Base-by-base conservation (phyloP, 345 rosid genomes). In the Pelargonium nanum region DNA sequence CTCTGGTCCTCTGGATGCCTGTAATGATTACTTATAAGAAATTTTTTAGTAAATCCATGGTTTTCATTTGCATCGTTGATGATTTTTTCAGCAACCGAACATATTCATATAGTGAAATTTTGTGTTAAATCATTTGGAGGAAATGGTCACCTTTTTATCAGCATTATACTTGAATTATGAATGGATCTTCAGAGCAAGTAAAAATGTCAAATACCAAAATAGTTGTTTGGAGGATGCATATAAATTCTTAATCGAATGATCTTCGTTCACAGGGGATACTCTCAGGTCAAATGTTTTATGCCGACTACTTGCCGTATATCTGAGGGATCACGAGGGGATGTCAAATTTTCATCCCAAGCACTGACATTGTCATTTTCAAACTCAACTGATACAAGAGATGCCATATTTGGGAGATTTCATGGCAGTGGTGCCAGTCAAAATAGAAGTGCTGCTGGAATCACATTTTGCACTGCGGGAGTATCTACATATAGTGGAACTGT, bases 381-480 rank as follows among this genome's bases (percentile, higher is more conserved):
- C 19, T 66, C 55, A 13, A 7, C 22, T 68, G 60, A 32, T 55
- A 62, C 58, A 52, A 56, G 32, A 22, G 59, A 55, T 51, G 59
- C 58, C 51, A 25, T 55, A 20, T 24, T 15, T 25, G 59, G 61
- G 53, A 61, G 71, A 28, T 65, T 64, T 48, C 24, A 55, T 57
- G 53, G 20, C 19, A 20, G 13, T 51, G 28, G 66, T 52, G 34
- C 63, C 1, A 60, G 53, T 66, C 56, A 60, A 58, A 77, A 70
- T 79, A 75, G 77, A 72, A 77, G 73, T 61, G 57, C 65, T 21
- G 24, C 55, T 34, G 74, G 73, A 34, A 81, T 70, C 68, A 61
- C 79, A 24, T 55, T 58, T 67, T 74, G 75, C 32, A 63, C 84
- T 0, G 44, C 77, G 30, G 84, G 83, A 68, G 80, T 58, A 50